Conservation (phyloP, 139 green algal species). For the Micromonas commoda region DNA sequence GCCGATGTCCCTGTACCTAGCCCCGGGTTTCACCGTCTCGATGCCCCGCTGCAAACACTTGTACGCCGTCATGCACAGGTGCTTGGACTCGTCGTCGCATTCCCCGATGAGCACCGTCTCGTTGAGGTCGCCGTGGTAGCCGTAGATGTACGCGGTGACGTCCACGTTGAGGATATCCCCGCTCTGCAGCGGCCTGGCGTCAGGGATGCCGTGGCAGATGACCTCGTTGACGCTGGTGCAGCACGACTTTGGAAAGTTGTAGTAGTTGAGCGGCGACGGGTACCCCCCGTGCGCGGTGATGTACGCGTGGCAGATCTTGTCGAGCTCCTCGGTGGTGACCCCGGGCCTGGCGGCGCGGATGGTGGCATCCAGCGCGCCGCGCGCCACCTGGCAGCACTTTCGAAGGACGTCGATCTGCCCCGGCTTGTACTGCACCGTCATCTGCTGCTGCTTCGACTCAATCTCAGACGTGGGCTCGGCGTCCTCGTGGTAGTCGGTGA, state of each 20-base stretch:
- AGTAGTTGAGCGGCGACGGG: constrained; percentile 89
- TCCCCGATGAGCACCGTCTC: constrained; percentile 63
- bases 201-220: constrained; percentile 90
- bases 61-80: constrained; percentile 67
- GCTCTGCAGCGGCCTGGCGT: constrained; percentile 57
- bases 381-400: constrained; percentile 56
- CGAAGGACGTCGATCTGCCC: constrained; percentile 68
- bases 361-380: constrained; percentile 74
- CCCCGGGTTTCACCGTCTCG: constrained; percentile 57
- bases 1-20: constrained; percentile 67
- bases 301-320: constrained; percentile 78
- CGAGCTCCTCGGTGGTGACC: constrained; percentile 90
- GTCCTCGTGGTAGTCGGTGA: constrained; percentile 40
- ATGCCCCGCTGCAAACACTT: constrained; percentile 71
- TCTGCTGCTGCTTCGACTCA: constrained; percentile 63
- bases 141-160: constrained; percentile 90
- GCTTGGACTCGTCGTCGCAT: constrained; percentile 50
- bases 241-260: constrained; percentile 92
- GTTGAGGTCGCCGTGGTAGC: constrained; percentile 93
- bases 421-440: constrained; percentile 31
- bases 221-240: constrained; percentile 98
- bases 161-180: constrained; percentile 97
- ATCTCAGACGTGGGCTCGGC: constrained; percentile 59
- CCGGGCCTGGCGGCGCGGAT: constrained; percentile 63
- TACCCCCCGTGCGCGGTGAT: constrained; percentile 76